Evolutionary conservation across 2,329 filamentous ascomycete genomes (phyloP).

Genomic region (Hypoxylon sp.): DNA sequence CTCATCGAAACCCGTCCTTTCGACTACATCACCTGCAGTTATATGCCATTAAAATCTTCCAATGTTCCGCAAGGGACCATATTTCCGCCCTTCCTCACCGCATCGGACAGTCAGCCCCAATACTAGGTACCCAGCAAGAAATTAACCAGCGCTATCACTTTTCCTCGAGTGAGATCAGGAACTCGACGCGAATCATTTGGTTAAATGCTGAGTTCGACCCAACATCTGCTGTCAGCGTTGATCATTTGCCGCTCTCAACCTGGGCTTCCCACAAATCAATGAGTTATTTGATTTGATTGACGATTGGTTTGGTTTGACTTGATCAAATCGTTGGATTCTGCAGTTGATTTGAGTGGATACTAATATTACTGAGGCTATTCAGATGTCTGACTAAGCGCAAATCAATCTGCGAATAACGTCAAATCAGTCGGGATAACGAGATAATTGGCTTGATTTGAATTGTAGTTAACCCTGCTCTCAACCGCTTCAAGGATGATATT

Average conservation of each 20-base stretch:
- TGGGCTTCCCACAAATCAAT: too few species aligned
- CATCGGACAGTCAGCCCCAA: slow-evolving; percentile 14
- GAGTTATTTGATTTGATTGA: too few species aligned
- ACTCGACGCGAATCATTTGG: slow-evolving; percentile 32
- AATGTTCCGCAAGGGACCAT: slow-evolving; percentile 23
- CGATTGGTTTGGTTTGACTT: too few species aligned
- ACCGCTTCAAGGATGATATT: slow-evolving; percentile 27
- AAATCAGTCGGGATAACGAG: too few species aligned
- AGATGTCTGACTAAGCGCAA: too few species aligned
- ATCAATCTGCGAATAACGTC: too few species aligned
- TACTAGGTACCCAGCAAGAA: slow-evolving; percentile 23
- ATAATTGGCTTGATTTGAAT: too few species aligned
- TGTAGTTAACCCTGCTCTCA: too few species aligned
- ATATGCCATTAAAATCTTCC: slow-evolving; percentile 7
- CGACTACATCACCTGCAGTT: slow-evolving; percentile 25
- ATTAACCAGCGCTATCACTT: slow-evolving; percentile 21
- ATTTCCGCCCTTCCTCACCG: too few species aligned
- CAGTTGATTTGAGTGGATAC: too few species aligned
- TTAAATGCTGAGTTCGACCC: slow-evolving; percentile 28
- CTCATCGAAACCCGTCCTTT: slow-evolving; percentile 16
- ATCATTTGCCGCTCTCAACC: slow-evolving; percentile 15
- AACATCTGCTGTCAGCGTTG: slow-evolving; percentile 25
- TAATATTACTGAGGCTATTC: too few species aligned
- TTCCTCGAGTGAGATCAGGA: slow-evolving; percentile 10
- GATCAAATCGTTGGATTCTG: too few species aligned